Evolutionary conservation across 139 green algal genomes (phyloP).

Genomic region (Asterochloris sp.): DNA sequence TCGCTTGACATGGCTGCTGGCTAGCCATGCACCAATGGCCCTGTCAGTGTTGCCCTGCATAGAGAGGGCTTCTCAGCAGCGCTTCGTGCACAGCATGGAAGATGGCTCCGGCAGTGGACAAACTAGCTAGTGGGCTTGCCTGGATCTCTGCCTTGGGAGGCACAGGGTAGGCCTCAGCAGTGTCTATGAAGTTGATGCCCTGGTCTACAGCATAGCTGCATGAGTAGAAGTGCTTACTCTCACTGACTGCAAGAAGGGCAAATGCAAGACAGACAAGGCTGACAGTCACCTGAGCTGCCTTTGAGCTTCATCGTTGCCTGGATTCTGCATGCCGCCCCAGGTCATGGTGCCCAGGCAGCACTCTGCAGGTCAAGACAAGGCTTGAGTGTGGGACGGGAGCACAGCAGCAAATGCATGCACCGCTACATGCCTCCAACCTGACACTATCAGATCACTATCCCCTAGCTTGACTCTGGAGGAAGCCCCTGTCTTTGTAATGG

Average conservation of each 20-base stretch:
- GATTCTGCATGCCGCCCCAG: slow-evolving; percentile 72
- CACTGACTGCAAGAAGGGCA: too few relatives aligned
- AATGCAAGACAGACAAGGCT: too few relatives aligned
- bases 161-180: slow-evolving; percentile 72
- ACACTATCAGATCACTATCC: slow-evolving; percentile 9
- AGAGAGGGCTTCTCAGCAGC: too few relatives aligned
- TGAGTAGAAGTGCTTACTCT: not conserved
- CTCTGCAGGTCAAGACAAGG: slow-evolving; percentile 6
- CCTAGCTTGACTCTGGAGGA: slow-evolving; percentile 10
- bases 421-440: not conserved
- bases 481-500: not conserved
- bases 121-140: too few relatives aligned
- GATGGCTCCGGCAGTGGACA: too few relatives aligned
- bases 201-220: slow-evolving; percentile 41
- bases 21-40: slow-evolving; percentile 87
- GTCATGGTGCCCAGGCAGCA: slow-evolving; percentile 86
- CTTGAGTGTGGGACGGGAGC: not conserved
- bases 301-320: slow-evolving; percentile 50
- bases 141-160: slow-evolving; percentile 33
- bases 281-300: slow-evolving; percentile 44
- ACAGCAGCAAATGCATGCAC: too few relatives aligned
- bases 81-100: too few relatives aligned
- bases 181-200: slow-evolving; percentile 91
- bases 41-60: slow-evolving; percentile 70
- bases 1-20: slow-evolving; percentile 27